Percentiles rank a stretch among this genome's conserved stretches.
phyloP scores from a whole-genome alignment of 1,284 basidiomycete species.

The Cryptococcus sp. region DNA sequence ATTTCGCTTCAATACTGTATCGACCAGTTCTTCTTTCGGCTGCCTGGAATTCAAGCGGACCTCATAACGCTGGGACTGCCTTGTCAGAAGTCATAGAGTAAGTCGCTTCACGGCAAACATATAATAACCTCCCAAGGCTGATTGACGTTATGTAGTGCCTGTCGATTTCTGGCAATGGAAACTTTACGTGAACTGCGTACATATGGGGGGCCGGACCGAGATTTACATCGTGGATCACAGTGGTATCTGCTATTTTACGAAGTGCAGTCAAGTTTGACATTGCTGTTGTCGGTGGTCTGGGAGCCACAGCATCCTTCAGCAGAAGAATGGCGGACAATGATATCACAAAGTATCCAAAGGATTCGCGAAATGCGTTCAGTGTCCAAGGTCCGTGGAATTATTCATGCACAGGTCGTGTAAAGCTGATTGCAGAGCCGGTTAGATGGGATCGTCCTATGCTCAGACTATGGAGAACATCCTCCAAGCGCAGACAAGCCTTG shows the following conservation, averaged over 20 bases:
- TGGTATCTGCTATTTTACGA: conserved; percentile 24
- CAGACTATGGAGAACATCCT: conserved; percentile 8
- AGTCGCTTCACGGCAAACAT: background rate
- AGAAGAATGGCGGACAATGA: conserved; percentile 10
- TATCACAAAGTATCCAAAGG: conserved; percentile 8
- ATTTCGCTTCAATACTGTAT: conserved; percentile 27
- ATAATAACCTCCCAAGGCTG: background rate
- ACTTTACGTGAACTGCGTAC: background rate
- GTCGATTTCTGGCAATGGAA: conserved; percentile 2
- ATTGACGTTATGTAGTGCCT: background rate
- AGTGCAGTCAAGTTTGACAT: conserved; percentile 17
- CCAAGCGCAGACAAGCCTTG: conserved; percentile 4
- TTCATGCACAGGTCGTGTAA: background rate
- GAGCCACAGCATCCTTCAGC: conserved; percentile 14
- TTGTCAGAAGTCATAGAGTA: conserved; percentile 24
- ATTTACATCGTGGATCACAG: conserved; percentile 8
- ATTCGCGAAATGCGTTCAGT: conserved; percentile 8
- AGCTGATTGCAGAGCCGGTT: background rate
- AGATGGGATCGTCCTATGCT: conserved; percentile 10
- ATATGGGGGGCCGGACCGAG: background rate
- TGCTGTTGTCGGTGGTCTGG: conserved; percentile 18
- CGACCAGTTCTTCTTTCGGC: conserved; percentile 29
- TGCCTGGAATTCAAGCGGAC: conserved; percentile 24
- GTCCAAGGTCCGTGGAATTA: background rate
- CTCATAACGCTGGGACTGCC: conserved; percentile 12